Base-by-base conservation (phyloP, 2,329 filamentous ascomycete genomes). In the Colletotrichum sp. region DNA sequence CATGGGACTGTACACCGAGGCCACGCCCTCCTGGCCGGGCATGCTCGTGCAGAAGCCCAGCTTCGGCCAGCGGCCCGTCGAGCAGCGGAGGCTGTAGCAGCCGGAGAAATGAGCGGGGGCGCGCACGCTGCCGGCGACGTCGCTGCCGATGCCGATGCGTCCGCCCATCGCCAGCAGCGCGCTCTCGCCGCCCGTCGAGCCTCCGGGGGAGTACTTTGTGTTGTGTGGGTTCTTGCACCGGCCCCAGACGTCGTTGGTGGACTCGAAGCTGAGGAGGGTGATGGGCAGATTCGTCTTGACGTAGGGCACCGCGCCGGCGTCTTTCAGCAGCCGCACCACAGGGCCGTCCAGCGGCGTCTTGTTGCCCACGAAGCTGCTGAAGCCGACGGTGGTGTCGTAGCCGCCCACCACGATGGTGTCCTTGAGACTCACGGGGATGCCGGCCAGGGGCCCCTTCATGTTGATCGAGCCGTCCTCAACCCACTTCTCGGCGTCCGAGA, bases 1-100 rank as follows among this genome's bases (percentile, higher is more conserved):
- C 96, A 98, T 98, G 7, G 96, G 96, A 73, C 94, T 96, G 85
- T 96, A 98, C 24, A 98, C 95, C 77, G 94, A 95, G 1, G 95
- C 92, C 36, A 98, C 92, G 1, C 96, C 96, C 82, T 98, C 96
- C 82, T 98, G 96, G 0, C 96, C 96, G 0, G 94, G 92, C 95
- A 98, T 98, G 79, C 94, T 96, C 1, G 96, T 98, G 76, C 91
- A 91, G 82, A 95, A 92, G 12, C 95, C 95, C 56, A 91, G 89
- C 83, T 97, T 98, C 2, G 95, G 95, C 95, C 96, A 98, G 64
- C 96, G 90, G 3, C 96, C 96, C 2, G 95, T 97, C 4, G 94
- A 96, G 85, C 96, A 98, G 43, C 94, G 92, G 28, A 98, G 86
- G 21, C 94, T 94, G 84, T 98, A 98, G 82, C 96, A 95, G 10